Evolutionary conservation across 2,329 filamentous ascomycete genomes (phyloP).

Genomic region (Daldinia eschscholtzii): DNA sequence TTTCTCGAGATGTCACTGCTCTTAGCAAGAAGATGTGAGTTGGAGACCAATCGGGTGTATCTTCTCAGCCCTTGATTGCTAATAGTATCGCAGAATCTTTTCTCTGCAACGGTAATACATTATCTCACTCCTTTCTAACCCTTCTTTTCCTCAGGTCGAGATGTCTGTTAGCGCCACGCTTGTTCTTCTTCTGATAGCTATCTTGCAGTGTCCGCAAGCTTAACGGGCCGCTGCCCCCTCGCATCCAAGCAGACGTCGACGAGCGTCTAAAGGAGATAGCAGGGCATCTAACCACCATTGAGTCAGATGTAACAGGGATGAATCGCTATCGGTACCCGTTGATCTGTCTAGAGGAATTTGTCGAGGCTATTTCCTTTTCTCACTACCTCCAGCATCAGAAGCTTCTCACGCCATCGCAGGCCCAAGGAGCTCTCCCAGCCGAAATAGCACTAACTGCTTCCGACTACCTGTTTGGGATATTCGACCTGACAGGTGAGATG

Average conservation of each 20-base stretch:
- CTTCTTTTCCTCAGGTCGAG: no score
- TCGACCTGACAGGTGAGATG: constrained; percentile 94
- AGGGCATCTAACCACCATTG: constrained; percentile 74
- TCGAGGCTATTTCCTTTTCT: constrained; percentile 90
- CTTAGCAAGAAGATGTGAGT: constrained; percentile 95
- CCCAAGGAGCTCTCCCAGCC: constrained; percentile 62
- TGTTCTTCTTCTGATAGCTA: constrained; percentile 12
- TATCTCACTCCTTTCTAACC: no score
- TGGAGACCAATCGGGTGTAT: background rate
- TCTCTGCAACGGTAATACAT: constrained; percentile 77
- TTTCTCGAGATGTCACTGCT: constrained; percentile 90
- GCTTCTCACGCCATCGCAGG: constrained; percentile 76
- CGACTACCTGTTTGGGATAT: constrained; percentile 91
- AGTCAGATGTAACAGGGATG: constrained; percentile 79
- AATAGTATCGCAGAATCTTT: constrained; percentile 74
- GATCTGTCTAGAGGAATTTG: constrained; percentile 91
- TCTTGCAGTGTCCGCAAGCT: constrained; percentile 71
- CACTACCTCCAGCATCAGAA: constrained; percentile 86
- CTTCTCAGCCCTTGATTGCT: constrained; percentile 3
- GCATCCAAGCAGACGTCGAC: constrained; percentile 77
- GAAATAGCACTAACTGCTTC: constrained; percentile 77
- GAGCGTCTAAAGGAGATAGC: constrained; percentile 78
- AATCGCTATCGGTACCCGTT: constrained; percentile 90
- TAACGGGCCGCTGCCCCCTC: constrained; percentile 72
- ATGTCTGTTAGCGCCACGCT: background rate